phyloP scores from a whole-genome alignment of 208 protist species.

The Strigomonas oncopelti region DNA sequence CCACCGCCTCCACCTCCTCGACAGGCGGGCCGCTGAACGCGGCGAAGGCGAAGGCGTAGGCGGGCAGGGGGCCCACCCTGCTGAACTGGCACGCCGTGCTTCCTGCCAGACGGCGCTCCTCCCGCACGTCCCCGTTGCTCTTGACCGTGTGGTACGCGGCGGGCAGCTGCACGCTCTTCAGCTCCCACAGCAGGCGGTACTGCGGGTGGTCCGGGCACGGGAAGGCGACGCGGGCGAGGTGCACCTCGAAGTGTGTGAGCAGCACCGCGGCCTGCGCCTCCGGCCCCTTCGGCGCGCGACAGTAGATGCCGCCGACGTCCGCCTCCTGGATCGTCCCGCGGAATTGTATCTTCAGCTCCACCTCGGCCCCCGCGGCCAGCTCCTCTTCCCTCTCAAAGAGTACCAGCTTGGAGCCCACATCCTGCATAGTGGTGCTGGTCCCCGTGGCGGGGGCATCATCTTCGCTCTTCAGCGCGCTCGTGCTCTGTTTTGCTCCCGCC shows the following conservation, averaged over 20 bases:
- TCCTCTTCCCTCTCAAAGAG: slow-evolving; percentile 34
- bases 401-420: slow-evolving; percentile 48
- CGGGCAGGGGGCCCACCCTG: slow-evolving; percentile 54
- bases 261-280: slow-evolving; percentile 21
- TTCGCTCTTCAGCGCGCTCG: neutral
- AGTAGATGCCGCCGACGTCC: slow-evolving; percentile 62
- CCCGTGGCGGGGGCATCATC: slow-evolving; percentile 6
- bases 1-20: slow-evolving; percentile 7
- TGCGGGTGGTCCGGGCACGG: slow-evolving; percentile 75
- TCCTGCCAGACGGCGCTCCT: slow-evolving; percentile 19
- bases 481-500: neutral
- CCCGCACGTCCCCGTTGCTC: slow-evolving; percentile 30
- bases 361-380: slow-evolving; percentile 32
- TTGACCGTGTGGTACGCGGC: slow-evolving; percentile 29
- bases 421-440: slow-evolving; percentile 1
- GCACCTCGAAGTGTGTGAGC: slow-evolving; percentile 82
- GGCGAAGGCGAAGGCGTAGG: slow-evolving; percentile 69
- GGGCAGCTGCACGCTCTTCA: slow-evolving; percentile 52
- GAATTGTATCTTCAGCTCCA: slow-evolving; percentile 51
- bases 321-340: slow-evolving; percentile 41
- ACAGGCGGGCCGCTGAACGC: slow-evolving; percentile 8
- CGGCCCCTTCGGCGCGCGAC: neutral
- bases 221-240: slow-evolving; percentile 74
- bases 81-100: slow-evolving; percentile 31
- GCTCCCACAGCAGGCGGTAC: slow-evolving; percentile 58